Percentiles rank a stretch among this genome's conserved stretches.
These are phyloP conservation scores for Aspergillus tubingensis DNA, from an alignment of 2,329 filamentous ascomycete species.

Conservation along the genomic window DNA sequence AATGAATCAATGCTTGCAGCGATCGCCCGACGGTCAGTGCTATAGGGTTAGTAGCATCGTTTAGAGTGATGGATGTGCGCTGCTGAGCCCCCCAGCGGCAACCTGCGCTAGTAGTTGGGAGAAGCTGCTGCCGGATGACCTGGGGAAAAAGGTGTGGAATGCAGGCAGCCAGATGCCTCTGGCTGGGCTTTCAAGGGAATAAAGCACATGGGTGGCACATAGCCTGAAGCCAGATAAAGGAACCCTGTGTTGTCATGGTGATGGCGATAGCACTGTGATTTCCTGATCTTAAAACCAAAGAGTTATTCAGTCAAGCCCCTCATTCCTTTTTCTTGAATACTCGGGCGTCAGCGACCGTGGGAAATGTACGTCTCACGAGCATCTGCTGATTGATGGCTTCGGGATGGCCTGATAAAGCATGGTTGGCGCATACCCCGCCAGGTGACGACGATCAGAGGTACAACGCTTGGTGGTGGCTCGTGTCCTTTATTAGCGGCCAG, in stretches of 20 bases:
- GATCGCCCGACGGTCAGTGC: neutral
- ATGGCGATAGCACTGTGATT: neutral
- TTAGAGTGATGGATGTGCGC: neutral
- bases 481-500: constrained; percentile 1
- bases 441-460: constrained; percentile 9
- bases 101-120: neutral
- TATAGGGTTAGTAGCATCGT: neutral
- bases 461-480: neutral
- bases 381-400: constrained; percentile 6
- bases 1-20: constrained; percentile 1
- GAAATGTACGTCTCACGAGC: neutral
- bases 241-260: neutral
- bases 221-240: neutral
- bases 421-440: constrained; percentile 10
- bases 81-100: neutral
- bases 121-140: neutral
- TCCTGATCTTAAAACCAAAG: neutral
- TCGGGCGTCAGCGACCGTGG: neutral
- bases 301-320: neutral
- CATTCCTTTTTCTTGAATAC: neutral
- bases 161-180: neutral
- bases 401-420: constrained; percentile 8
- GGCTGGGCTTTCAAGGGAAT: neutral
- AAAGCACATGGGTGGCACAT: neutral
- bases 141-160: neutral